Evolutionary conservation across 208 protist species (phyloP).

Genomic region (Perkinsela sp.): DNA sequence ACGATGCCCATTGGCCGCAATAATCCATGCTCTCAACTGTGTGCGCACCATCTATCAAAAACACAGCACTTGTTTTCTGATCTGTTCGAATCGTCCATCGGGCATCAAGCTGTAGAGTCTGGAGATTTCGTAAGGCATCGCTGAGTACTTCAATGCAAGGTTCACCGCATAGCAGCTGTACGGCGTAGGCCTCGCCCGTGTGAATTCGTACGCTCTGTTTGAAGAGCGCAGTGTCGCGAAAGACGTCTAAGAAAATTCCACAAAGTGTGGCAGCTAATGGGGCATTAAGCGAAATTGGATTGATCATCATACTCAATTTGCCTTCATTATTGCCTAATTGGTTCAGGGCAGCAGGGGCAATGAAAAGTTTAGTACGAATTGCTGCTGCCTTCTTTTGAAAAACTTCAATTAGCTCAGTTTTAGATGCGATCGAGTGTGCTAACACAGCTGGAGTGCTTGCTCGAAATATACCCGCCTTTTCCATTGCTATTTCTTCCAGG

Average conservation of each 20-base stretch:
- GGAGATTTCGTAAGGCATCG: conserved; percentile 18
- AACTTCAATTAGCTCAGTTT: conserved; percentile 20
- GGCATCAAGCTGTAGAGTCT: conserved; percentile 27
- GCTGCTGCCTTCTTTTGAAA: conserved; percentile 14
- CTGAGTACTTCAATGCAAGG: conserved; percentile 29
- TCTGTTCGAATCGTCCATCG: conserved; percentile 16
- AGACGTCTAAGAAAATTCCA: neutral
- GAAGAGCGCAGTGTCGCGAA: neutral
- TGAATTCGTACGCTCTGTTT: neutral
- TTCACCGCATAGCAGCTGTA: conserved; percentile 33
- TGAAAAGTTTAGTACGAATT: conserved; percentile 1
- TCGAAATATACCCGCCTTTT: conserved; percentile 82
- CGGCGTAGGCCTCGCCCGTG: conserved; percentile 13
- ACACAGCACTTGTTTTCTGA: conserved; percentile 11
- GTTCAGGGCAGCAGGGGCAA: too few relatives aligned
- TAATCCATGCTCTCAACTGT: conserved; percentile 32
- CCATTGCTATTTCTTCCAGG: conserved; percentile 52
- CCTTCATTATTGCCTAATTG: too few relatives aligned
- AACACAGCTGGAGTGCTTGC: conserved; percentile 23
- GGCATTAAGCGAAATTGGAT: conserved; percentile 23
- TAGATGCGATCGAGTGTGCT: conserved; percentile 22
- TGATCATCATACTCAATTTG: conserved; percentile 24
- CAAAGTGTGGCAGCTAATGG: conserved; percentile 12
- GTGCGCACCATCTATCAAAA: conserved; percentile 61
- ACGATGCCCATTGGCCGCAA: conserved; percentile 17